Evolutionary conservation across 192 early-diverging fungal species (phyloP), one percentile per base, ranked within the genome.

Genomic region (Polychytrium aggregatum): DNA sequence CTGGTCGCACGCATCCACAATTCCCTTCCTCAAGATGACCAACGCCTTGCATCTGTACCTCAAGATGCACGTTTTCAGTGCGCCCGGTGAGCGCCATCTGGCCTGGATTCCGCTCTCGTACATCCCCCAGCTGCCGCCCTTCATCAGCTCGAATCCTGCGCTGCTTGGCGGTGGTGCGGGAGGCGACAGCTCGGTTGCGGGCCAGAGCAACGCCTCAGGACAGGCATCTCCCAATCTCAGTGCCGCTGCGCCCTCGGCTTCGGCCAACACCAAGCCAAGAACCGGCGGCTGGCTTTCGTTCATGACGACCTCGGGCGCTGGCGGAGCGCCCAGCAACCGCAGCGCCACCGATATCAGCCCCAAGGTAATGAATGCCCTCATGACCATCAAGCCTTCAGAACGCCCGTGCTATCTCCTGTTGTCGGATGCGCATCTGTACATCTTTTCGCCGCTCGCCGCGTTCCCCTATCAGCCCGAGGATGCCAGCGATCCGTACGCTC

Each of bases 11-110:
- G n/a, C n/a, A n/a, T n/a, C 72, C n/a, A 61, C 65, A 6, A 47
- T 75, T 14, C 72, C 72, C 14, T 75, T 70, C 46, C 25, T 57
- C 11, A 37, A 33, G 13, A 56, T 75, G 37, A 72, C 68, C 33
- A 75, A 75, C 46, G 36, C 60, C 20, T 50, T 75, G 27, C 69
- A 72, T 44, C 56, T 75, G 24, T 49, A 72, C 51, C 47, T 75
- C 9, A 67, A 64, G 39, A 42, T 72, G 33, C 36, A 64, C 18
- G 53, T 75, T 5, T 46, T 75, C 20, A 44, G 44, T 26, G 35
- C 55, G 21, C 40, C 48, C 40, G 59, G 68, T 17, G 72, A 74
- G 45, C 43, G 56, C 31, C 66, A 66, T 46, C 48, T 74, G 26
- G 22, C 37, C 20, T 74, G 72, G 72, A 37, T 71, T 35, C 53